Percentiles rank a stretch among this genome's conserved stretches.
Evolutionary conservation across 441 rosid genomes (phyloP).

Genomic region (Daphne laureola): DNA sequence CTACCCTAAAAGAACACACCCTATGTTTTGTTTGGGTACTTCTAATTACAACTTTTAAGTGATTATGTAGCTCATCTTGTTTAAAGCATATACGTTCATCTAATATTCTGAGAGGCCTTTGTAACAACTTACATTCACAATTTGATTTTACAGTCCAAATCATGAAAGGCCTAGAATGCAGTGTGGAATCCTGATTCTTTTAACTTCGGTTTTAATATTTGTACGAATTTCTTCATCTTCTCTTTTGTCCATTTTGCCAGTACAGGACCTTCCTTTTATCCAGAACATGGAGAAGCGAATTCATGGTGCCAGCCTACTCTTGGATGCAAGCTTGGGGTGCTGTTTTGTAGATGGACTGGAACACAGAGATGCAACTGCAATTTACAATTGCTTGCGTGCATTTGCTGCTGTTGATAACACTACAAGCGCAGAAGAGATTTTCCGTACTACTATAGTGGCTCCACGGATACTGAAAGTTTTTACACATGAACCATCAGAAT

Average conservation of each 20-base stretch:
- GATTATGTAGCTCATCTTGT: too few relatives aligned
- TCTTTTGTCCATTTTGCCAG: conserved; percentile 60
- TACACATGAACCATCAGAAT: conserved; percentile 40
- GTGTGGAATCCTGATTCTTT: too few relatives aligned
- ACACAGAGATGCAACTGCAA: conserved; percentile 71
- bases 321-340: conserved; percentile 94
- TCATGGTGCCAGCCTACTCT: conserved; percentile 70
- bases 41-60: too few relatives aligned
- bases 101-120: too few relatives aligned
- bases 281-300: conserved; percentile 96
- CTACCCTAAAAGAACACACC: too few relatives aligned
- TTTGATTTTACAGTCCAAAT: too few relatives aligned
- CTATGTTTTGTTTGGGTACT: too few relatives aligned
- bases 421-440: conserved; percentile 73
- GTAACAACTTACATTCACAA: too few relatives aligned
- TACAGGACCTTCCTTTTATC: conserved; percentile 95
- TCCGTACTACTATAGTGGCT: conserved; percentile 66
- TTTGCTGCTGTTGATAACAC: conserved; percentile 92
- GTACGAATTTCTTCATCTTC: conserved; percentile 22
- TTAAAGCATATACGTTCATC: too few relatives aligned
- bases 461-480: conserved; percentile 64
- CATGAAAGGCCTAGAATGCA: too few relatives aligned
- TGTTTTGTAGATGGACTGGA: conserved; percentile 91
- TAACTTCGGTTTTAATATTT: neutral
- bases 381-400: conserved; percentile 93